Evolutionary conservation across 108 stramenopile genomes (phyloP).

Genomic region (Stephanodiscus triporus): DNA sequence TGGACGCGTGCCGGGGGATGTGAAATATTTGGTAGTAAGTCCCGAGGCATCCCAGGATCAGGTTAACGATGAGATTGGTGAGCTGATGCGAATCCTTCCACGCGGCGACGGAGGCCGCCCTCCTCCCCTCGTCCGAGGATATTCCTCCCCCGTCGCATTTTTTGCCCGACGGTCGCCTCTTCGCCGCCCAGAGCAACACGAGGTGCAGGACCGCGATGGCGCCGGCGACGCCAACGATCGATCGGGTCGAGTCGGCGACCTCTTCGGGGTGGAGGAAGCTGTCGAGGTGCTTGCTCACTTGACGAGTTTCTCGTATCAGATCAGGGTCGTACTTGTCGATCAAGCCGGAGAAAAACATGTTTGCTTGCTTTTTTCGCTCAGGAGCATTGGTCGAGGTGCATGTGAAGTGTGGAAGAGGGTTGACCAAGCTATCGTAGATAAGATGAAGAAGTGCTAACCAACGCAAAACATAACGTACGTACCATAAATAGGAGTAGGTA

Average conservation of each 20-base stretch:
- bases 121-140: neutral
- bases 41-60: conserved; percentile 55
- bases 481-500: too few relatives aligned
- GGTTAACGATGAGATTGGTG: conserved; percentile 64
- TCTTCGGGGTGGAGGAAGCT: conserved; percentile 34
- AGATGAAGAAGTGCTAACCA: too few relatives aligned
- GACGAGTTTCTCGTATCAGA: conserved; percentile 19
- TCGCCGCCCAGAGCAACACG: conserved; percentile 15
- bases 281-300: conserved; percentile 1
- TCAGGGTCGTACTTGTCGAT: conserved; percentile 25
- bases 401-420: too few relatives aligned
- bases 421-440: too few relatives aligned
- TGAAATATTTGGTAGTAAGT: conserved; percentile 51
- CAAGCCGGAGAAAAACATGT: neutral
- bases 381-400: too few relatives aligned
- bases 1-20: conserved; percentile 20
- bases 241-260: conserved; percentile 23
- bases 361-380: neutral
- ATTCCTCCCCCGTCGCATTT: neutral
- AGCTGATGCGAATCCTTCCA: conserved; percentile 62
- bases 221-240: conserved; percentile 21
- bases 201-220: conserved; percentile 28
- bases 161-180: neutral
- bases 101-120: neutral
- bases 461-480: too few relatives aligned